Base-by-base conservation (phyloP, 805 yeast genomes). In the Hanseniaspora thailandica region DNA sequence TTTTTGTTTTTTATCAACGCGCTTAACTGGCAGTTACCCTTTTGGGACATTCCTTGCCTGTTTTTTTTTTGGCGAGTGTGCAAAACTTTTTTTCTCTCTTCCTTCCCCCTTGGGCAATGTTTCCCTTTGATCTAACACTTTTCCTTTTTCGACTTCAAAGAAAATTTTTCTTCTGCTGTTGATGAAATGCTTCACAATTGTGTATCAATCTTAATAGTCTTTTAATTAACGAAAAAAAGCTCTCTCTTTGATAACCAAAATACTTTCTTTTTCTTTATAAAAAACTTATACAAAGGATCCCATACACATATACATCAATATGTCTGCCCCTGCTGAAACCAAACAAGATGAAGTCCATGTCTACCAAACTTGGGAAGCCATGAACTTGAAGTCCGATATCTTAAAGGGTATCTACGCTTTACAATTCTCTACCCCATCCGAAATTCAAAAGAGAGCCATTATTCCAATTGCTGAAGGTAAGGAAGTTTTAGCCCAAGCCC, bases 401-500 rank as follows among this genome's bases (percentile, higher is more conserved):
- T 67, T 78, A 56, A 71, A 77, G 63, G 82, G 87, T 62, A 81
- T 87, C 61, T 87, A 77, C 69, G 86, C 84, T 62, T 85, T 84
- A 74, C 97, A 97, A 69, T 93, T 87, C 70, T 97, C 90, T 73
- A 79, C 80, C 52, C 98, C 98, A 60, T 88, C 97, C 53, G 93
- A 97, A 55, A 93, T 93, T 73, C 98, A 93, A 75, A 89, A 88
- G 66, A 81, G 98, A 70, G 98, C 97, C 58, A 93, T 93, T 62
- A 74, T 84, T 71, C 98, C 95, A 69, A 89, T 93, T 69, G 84
- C 88, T 63, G 82, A 81, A 65, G 96, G 96, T 55, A 82, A 88
- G 70, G 98, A 93, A 70, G 94, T 89, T 52, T 80, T 93, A 58
- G 98, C 98, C 57, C 98, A 93, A 74, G 97, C 98, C 56, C 98